Percentiles rank a stretch among this genome's conserved stretches.
Evolutionary conservation across 345 rosid genomes (phyloP).

Genomic region (Orychophragmus violaceus): DNA sequence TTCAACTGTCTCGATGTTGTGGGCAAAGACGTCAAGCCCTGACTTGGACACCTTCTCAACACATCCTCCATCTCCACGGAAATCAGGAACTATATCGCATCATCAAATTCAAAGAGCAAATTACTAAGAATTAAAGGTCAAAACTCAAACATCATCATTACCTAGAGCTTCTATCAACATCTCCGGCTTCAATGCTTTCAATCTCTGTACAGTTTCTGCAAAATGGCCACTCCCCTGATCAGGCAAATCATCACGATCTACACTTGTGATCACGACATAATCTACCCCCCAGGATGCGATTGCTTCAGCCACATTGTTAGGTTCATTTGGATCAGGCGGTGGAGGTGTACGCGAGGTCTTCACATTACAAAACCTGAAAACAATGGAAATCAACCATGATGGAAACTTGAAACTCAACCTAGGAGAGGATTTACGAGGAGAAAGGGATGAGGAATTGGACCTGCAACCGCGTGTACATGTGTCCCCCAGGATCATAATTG

Average conservation of each 20-base stretch:
- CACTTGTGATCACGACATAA: conserved; percentile 88
- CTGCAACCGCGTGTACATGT: conserved; percentile 98
- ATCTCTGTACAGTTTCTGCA: conserved; percentile 65
- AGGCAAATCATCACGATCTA: conserved; percentile 78
- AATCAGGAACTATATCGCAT: conserved; percentile 99
- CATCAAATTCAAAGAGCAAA: too few species aligned
- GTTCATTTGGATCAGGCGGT: conserved; percentile 88
- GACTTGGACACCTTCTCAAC: conserved; percentile 86
- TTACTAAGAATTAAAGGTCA: too few species aligned
- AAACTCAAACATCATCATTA: too few species aligned
- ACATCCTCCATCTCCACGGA: conserved; percentile 69
- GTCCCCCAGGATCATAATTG: conserved; percentile 94
- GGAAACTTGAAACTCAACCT: too few species aligned
- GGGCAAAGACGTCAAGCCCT: conserved; percentile 89
- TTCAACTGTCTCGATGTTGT: conserved; percentile 96
- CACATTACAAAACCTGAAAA: conserved; percentile 70
- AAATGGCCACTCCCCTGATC: conserved; percentile 91
- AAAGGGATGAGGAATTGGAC: conserved; percentile 22
- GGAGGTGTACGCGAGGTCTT: conserved; percentile 95
- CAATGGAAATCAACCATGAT: too few species aligned
- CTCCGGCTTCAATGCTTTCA: conserved; percentile 77
- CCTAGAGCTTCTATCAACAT: conserved; percentile 95
- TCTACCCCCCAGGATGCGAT: conserved; percentile 97
- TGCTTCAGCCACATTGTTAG: conserved; percentile 87
- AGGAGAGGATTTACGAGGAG: too few species aligned